Base-by-base conservation (phyloP, 306 rosid genomes). In the Lathyrus aphaca region DNA sequence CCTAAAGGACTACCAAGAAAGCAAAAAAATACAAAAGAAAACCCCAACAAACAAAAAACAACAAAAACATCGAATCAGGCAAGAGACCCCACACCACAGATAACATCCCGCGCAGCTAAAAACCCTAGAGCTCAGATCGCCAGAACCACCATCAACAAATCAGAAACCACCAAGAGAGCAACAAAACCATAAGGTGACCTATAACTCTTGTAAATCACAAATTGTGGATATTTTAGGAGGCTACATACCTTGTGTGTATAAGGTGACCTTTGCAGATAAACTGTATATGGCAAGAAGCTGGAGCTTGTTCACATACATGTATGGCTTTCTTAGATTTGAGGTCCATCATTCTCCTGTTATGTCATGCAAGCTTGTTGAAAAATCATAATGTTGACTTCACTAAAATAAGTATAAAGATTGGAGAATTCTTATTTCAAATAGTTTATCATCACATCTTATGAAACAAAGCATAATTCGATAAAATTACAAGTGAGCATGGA, bases 261-360 rank as follows among this genome's bases (percentile, higher is more conserved):
- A 82, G 95, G 72, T 71, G 74, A 45, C 91, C 97, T 86, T 82
- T 87, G 92, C 96, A 88, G 81, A 87, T 66, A 80, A 94, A 94
- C 76, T 80, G 88, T 53, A 94, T 61, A 67, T 56, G 87, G 86
- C 99, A 90, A 60, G 30, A 87, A 73, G 56, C 65, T 14, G 95
- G 88, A 70, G 99, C 97, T 5, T 85, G 78, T 60, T 79, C 61
- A 56, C 83, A 68, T n/a, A 94, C 92, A 23, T 82, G 82, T n/a
- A 84, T 81, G 81, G 99, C 96, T 87, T 94, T 94, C 90, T 55
- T 88, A 42, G 97, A 94, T 71, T 19, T 94, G 66, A 91, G 82
- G 74, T 85, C 92, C 80, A 58, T 73, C 96, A 86, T 76, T 86
- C 40, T 90, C 95, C 99, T 94, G 84, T 82, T 81, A 74, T 57